These are phyloP conservation scores for Phyllosticta paracitricarpa DNA, from an alignment of 2,329 filamentous ascomycete species.

Conservation along the genomic window DNA sequence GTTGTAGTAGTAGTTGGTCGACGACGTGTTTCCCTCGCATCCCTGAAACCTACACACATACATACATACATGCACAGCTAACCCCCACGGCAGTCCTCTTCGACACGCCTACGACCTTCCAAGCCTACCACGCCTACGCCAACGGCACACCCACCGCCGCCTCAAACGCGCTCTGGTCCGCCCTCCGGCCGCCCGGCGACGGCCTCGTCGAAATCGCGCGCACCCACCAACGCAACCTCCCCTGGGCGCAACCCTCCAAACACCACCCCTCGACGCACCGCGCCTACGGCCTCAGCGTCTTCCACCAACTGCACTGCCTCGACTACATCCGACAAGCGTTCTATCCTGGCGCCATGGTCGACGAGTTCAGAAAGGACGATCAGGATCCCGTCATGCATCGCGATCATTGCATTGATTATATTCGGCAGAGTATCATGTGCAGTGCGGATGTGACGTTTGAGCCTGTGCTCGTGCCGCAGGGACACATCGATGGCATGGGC, in stretches of 20 bases:
- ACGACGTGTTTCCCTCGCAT: too few species aligned
- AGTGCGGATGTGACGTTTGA: constrained; percentile 9
- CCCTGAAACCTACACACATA: too few species aligned
- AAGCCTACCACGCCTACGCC: neutral
- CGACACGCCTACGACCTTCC: neutral
- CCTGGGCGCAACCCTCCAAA: neutral
- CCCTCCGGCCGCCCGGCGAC: constrained; percentile 1
- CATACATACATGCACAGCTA: too few species aligned
- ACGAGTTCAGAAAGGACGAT: neutral
- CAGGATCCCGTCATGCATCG: neutral
- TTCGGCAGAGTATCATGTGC: constrained; percentile 11
- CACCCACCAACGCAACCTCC: neutral
- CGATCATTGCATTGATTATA: constrained; percentile 12
- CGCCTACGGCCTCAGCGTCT: constrained; percentile 14
- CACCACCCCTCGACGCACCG: neutral
- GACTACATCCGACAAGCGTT: constrained; percentile 25
- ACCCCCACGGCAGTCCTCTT: neutral
- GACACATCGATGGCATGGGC: constrained; percentile 2
- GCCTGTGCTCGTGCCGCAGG: neutral
- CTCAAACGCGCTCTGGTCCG: neutral
- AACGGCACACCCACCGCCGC: neutral
- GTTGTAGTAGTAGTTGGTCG: too few species aligned
- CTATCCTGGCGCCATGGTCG: constrained; percentile 12
- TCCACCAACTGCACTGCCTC: constrained; percentile 25
- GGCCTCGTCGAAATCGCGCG: neutral